These are phyloP conservation scores for Cladophialophora exuberans DNA, from an alignment of 2,329 filamentous ascomycete species.

Conservation along the genomic window DNA sequence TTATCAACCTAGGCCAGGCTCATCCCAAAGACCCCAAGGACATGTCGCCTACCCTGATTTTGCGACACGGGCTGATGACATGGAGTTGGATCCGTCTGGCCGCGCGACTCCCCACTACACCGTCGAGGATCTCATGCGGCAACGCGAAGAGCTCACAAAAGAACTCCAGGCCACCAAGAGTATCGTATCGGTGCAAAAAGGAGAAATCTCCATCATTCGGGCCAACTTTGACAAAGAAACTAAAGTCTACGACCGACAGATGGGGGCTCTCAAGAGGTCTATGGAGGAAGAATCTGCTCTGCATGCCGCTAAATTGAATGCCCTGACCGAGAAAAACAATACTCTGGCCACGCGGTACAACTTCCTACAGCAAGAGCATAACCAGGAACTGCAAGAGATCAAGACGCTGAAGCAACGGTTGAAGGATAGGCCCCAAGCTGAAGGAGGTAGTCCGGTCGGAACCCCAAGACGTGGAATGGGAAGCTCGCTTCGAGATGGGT, in stretches of 20 bases:
- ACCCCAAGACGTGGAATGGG: conserved; percentile 53
- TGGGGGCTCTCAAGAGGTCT: conserved; percentile 56
- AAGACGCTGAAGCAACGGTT: conserved; percentile 45
- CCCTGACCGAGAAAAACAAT: conserved; percentile 57
- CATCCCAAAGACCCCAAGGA: background rate
- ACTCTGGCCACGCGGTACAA: conserved; percentile 61
- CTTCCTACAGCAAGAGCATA: conserved; percentile 64
- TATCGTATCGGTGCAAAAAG: conserved; percentile 55
- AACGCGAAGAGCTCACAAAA: conserved; percentile 44
- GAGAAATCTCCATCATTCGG: conserved; percentile 65
- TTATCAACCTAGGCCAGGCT: background rate
- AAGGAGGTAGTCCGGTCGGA: conserved; percentile 39
- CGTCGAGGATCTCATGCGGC: conserved; percentile 36
- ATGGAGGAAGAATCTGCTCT: conserved; percentile 58
- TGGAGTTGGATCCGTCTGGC: conserved; percentile 30
- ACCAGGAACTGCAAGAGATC: conserved; percentile 56
- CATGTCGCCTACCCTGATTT: conserved; percentile 11
- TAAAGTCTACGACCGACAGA: conserved; percentile 57
- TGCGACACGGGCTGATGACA: conserved; percentile 15
- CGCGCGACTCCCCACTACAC: conserved; percentile 34
- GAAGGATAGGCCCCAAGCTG: conserved; percentile 38
- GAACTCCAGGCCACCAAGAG: conserved; percentile 45
- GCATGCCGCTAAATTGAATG: conserved; percentile 59
- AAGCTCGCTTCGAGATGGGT: conserved; percentile 62
- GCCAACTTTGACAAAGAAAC: conserved; percentile 58